Base-by-base conservation (phyloP, 805 yeast species). In the Zygosaccharomyces kombuchaensis region DNA sequence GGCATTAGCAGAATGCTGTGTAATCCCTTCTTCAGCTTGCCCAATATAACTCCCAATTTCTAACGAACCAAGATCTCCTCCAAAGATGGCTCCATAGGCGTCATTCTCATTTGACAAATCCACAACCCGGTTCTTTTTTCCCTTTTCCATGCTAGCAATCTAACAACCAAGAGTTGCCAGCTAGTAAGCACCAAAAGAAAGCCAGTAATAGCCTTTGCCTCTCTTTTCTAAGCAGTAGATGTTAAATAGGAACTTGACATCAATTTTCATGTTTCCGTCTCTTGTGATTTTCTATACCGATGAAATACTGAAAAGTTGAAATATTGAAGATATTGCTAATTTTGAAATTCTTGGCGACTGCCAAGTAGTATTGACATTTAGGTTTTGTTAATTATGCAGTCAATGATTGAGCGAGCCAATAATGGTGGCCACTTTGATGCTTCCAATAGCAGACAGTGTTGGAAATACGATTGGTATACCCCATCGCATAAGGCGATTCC, bases 1-100 rank as follows among this genome's bases (percentile, higher is more conserved):
- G 8, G 99, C 99, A 63, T 90, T 91, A 6, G 80, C 96, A 1
- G 93, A 90, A 65, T 90, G 98, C 44, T 76, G 74, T 69, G 65
- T 77, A 14, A 51, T 69, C 14, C 77, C 82, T 26, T 69, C 75
- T 6, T 71, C 74, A 7, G 60, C 58, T 5, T 45, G 47, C 4
- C 56, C 59, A 26, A 64, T 57, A 38, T 56, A 58, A 27, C 51
- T 54, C 25, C 66, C 65, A 25, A 65, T 63, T 37, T 65, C 68
- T 44, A 65, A 37, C 3, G 66, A 51, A 9, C 68, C 72, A 48
- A 67, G 62, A 17, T 65, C 68, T 4, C 71, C 72, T 9, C 61
- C 60, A 45, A 71, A 61, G 19, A 67, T 54, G 13, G 73, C 69
- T 34, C 58, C 57, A 40, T 67, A 67, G 1, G 73, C 74, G 19